These are phyloP conservation scores for Phalaenopsis equestris DNA, from an alignment of 106 monocot genomes.

Conservation along the genomic window DNA sequence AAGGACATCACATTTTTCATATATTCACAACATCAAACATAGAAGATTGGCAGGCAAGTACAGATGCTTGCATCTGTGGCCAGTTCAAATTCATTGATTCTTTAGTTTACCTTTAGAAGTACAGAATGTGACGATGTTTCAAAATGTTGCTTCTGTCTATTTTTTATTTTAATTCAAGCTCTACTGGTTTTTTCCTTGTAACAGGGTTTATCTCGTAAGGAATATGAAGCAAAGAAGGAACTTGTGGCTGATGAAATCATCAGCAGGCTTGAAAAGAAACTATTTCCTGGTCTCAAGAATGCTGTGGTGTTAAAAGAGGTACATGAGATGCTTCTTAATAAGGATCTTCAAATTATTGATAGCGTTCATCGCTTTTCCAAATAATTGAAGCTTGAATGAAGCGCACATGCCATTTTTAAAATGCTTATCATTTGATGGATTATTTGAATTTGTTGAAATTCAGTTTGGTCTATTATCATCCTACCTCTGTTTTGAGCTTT, in stretches of 20 bases:
- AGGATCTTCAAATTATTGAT: neutral
- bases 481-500: neutral
- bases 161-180: neutral
- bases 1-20: conserved; percentile 97
- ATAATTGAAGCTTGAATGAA: neutral
- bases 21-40: conserved; percentile 88
- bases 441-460: neutral
- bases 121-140: neutral
- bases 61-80: neutral
- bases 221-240: conserved; percentile 82
- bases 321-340: neutral
- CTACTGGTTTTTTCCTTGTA: neutral
- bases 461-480: neutral
- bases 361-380: neutral
- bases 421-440: conserved; percentile 1
- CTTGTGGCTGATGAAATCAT: conserved; percentile 70
- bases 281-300: conserved; percentile 82
- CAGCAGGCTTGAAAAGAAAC: conserved; percentile 70
- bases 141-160: neutral
- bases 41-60: conserved; percentile 85
- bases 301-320: conserved; percentile 92
- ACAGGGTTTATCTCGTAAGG: conserved; percentile 61
- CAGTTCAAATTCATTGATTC: neutral
- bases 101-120: neutral
- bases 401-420: neutral